A percentile compares a stretch with the other conserved stretches of the same genome.
Conservation (phyloP, 2,329 filamentous ascomycete species). For the Fusarium zealandicum region DNA sequence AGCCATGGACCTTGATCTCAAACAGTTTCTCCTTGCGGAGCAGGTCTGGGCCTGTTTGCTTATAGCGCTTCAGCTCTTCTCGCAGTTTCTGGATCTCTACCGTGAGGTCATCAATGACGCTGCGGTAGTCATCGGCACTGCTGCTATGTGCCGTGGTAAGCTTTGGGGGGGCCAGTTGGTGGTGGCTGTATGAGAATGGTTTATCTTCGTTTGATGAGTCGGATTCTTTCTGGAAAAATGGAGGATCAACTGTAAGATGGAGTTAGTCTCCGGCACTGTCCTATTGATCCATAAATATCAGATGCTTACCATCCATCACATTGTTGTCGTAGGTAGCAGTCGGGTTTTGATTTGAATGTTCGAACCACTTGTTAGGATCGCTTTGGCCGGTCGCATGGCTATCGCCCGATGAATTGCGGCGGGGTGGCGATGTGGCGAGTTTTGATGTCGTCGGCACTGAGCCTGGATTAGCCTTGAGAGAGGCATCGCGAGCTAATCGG, state of each 20-base stretch:
- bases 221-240: slow-evolving; percentile 62
- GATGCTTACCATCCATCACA: slow-evolving; percentile 59
- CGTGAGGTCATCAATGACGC: slow-evolving; percentile 87
- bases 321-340: slow-evolving; percentile 51
- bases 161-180: slow-evolving; percentile 40
- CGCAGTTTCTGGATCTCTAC: slow-evolving; percentile 83
- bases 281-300: background rate
- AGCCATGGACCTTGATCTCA: slow-evolving; percentile 79
- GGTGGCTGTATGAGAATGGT: slow-evolving; percentile 36
- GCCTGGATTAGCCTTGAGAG: slow-evolving; percentile 40
- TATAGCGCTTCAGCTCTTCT: slow-evolving; percentile 74
- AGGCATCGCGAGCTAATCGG: slow-evolving; percentile 54
- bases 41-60: slow-evolving; percentile 70
- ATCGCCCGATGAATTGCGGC: slow-evolving; percentile 56
- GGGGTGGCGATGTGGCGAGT: slow-evolving; percentile 34
- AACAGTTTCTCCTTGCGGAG: slow-evolving; percentile 80
- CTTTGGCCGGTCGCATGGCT: slow-evolving; percentile 58
- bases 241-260: slow-evolving; percentile 54
- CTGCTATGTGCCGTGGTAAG: slow-evolving; percentile 57
- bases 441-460: slow-evolving; percentile 31
- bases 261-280: slow-evolving; percentile 1
- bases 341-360: slow-evolving; percentile 60
- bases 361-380: slow-evolving; percentile 63
- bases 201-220: slow-evolving; percentile 60
- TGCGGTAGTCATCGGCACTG: slow-evolving; percentile 77